Base-by-base conservation (phyloP, 2,329 filamentous ascomycete species). In the Ciborinia camelliae region DNA sequence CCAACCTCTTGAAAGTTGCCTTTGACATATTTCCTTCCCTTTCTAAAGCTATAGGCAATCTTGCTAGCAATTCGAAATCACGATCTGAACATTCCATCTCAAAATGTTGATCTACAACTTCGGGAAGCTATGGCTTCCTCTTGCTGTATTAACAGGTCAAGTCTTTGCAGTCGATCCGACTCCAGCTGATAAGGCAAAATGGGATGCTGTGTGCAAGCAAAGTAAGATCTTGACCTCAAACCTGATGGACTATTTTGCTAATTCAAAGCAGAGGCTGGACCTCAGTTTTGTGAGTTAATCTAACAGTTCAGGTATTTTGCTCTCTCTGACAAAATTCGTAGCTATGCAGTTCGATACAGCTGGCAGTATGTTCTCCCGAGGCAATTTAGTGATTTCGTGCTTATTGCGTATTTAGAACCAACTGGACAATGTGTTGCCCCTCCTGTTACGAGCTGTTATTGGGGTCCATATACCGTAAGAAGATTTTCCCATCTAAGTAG, bases 401-500 rank as follows among this genome's bases (percentile, higher is more conserved):
- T 59, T 59, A 59, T 26, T 47, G 14, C 0, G 3, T 26, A 7
- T 47, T 12, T 12, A 59, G 55, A 59, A 20, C 55, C 55, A 2
- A 59, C 55, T 47, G 55, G 55, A 2, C 41, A 59, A 47, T 59
- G 55, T 20, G 30, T 59, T 20, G 55, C 55, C 8, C 55, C 55
- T 37, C 55, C 41, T 26, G 14, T 59, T 14, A 59, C 41, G 15
- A 59, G 4, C 14, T 59, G 55, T 59, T 59, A 59, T 37, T 59
- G 55, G 55, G 55, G 55, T 3, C 55, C 55, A 59, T 59, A 59
- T 14, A 47, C 39, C 14, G 54, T 57, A 45, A 57, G 54, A 57
- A 14, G 43, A 7, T 5, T 23, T 45, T 12, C 23, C 26, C 10
- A n/a, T 32, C 1, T 23, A 10, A 23, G 6, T 26, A 26, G 18